Evolutionary conservation across 2,329 filamentous ascomycete genomes (phyloP).

Genomic region (Metarhizium humberi): DNA sequence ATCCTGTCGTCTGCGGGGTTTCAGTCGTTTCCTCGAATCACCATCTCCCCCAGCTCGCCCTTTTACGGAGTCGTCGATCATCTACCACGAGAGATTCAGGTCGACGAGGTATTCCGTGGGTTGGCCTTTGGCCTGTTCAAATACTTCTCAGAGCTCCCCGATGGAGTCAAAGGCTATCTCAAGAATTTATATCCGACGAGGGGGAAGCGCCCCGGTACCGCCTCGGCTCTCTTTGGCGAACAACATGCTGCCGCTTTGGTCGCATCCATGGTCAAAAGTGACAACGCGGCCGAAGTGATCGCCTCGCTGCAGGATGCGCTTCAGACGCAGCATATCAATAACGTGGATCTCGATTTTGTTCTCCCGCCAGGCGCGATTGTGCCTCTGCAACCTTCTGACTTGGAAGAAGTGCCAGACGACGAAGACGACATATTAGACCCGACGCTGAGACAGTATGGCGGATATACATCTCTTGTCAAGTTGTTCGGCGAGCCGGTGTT

Average conservation of each 20-base stretch:
- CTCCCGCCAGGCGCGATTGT: conserved; percentile 69
- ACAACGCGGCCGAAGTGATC: conserved; percentile 65
- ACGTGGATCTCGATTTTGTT: conserved; percentile 81
- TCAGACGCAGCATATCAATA: conserved; percentile 72
- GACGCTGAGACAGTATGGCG: conserved; percentile 60
- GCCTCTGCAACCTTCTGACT: conserved; percentile 50
- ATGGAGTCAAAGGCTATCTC: conserved; percentile 64
- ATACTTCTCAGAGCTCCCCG: conserved; percentile 83
- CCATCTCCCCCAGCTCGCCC: conserved; percentile 84
- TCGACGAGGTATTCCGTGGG: conserved; percentile 84
- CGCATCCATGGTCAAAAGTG: conserved; percentile 72
- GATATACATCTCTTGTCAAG: conserved; percentile 67
- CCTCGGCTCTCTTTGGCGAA: conserved; percentile 70
- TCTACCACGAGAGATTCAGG: conserved; percentile 87
- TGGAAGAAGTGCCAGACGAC: conserved; percentile 49
- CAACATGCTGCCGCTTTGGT: conserved; percentile 89
- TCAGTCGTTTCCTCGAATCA: conserved; percentile 82
- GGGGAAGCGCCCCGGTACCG: conserved; percentile 51
- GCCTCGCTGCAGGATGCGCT: conserved; percentile 65
- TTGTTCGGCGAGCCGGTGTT: conserved; percentile 79
- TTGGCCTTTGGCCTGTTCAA: conserved; percentile 89
- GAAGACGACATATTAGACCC: conserved; percentile 60
- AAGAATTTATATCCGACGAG: conserved; percentile 46
- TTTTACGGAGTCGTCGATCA: conserved; percentile 86
- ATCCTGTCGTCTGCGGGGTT: conserved; percentile 84